phyloP scores from a whole-genome alignment of 129 eudicot genomes.

The Artemisia argyi region DNA sequence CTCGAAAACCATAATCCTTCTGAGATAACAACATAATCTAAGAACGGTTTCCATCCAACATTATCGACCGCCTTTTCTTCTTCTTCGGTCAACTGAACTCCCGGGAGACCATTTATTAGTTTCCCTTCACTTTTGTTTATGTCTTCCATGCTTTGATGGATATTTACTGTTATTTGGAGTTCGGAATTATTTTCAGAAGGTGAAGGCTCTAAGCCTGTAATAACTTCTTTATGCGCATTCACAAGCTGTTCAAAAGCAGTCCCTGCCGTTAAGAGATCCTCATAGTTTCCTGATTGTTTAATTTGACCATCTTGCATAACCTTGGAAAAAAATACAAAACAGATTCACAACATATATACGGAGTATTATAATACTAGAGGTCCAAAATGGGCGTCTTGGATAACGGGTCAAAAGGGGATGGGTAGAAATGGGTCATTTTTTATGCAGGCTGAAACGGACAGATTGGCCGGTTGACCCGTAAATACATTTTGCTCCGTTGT shows the following conservation, averaged over 20 bases:
- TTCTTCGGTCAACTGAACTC: conserved; percentile 64
- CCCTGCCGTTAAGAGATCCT: conserved; percentile 58
- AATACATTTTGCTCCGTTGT: too few relatives aligned
- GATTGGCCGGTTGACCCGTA: too few relatives aligned
- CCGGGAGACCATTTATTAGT: conserved; percentile 27
- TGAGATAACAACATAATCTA: conserved; percentile 54
- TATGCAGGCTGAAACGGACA: too few relatives aligned
- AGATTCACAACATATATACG: too few relatives aligned
- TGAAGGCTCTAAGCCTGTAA: conserved; percentile 42
- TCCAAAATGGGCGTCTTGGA: too few relatives aligned
- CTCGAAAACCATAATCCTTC: conserved; percentile 32
- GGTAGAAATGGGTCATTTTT: too few relatives aligned
- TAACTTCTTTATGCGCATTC: conserved; percentile 59
- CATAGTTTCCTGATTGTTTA: conserved; percentile 68
- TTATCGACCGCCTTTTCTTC: conserved; percentile 58
- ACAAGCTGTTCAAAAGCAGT: conserved; percentile 70
- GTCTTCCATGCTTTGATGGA: conserved; percentile 8
- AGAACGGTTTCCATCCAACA: conserved; percentile 58
- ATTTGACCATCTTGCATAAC: conserved; percentile 70
- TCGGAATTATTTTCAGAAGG: conserved; percentile 16
- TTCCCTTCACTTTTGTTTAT: conserved; percentile 35
- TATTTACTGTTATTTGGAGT: conserved; percentile 1
- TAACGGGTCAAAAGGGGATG: too few relatives aligned
- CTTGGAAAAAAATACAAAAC: conserved; percentile 26
- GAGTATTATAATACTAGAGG: too few relatives aligned